Percentiles rank a stretch among this genome's conserved stretches.
Evolutionary conservation across 164 flowering plant species (phyloP).

Genomic region (Akebia trifoliata): DNA sequence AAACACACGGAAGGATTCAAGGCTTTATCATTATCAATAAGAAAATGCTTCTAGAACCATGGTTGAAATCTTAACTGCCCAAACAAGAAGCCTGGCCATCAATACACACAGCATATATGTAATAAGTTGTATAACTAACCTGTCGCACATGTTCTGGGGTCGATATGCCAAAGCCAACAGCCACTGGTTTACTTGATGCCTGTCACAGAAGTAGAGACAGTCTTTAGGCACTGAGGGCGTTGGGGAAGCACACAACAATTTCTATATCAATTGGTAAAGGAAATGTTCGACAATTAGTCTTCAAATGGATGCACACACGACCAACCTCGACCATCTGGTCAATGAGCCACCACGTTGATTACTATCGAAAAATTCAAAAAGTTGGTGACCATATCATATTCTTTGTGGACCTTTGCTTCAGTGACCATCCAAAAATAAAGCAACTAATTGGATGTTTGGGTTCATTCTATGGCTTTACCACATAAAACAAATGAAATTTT

Average conservation of each 20-base stretch:
- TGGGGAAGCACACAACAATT: background rate
- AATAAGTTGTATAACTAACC: conserved; percentile 55
- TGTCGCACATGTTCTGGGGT: conserved; percentile 84
- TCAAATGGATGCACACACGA: background rate
- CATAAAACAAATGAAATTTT: too few relatives aligned
- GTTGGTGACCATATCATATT: background rate
- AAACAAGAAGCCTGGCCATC: background rate
- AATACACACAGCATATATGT: background rate
- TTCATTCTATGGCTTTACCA: too few relatives aligned
- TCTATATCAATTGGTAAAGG: background rate
- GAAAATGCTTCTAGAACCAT: too few relatives aligned
- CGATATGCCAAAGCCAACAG: conserved; percentile 95
- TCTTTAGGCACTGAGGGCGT: background rate
- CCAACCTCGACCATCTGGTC: background rate
- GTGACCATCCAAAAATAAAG: background rate
- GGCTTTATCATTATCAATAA: too few relatives aligned
- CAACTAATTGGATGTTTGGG: background rate
- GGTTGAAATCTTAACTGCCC: too few relatives aligned
- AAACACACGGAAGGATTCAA: too few relatives aligned
- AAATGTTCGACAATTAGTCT: background rate
- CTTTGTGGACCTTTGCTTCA: too few relatives aligned
- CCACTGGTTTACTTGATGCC: conserved; percentile 80
- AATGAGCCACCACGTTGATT: background rate
- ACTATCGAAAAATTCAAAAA: background rate
- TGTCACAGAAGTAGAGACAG: conserved; percentile 20